A percentile compares a stretch with the other conserved stretches of the same genome.
Conservation (phyloP, 2,329 filamentous ascomycete species). For the Fusarium tanahbumbuense region DNA sequence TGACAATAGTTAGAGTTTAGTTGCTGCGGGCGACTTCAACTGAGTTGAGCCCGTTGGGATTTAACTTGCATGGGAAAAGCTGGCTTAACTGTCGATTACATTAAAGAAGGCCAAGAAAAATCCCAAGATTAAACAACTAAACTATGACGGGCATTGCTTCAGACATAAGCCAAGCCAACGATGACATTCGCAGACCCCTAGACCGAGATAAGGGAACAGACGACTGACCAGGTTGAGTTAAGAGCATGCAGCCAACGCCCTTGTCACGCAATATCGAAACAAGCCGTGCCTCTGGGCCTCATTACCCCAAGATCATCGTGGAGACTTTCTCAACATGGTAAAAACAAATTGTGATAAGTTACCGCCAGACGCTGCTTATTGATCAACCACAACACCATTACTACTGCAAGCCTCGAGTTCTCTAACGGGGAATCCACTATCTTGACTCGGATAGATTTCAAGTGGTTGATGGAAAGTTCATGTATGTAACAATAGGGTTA, state of each 20-base stretch:
- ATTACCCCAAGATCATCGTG: slow-evolving; percentile 2
- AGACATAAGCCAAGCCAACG: neutral
- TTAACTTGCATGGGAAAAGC: neutral
- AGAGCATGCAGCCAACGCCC: slow-evolving; percentile 18
- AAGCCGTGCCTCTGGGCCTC: slow-evolving; percentile 2
- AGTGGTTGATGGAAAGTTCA: slow-evolving; percentile 22
- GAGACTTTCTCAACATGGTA: slow-evolving; percentile 8
- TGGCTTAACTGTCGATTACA: neutral
- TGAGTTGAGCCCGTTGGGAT: neutral
- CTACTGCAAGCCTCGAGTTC: neutral
- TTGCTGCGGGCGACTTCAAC: neutral
- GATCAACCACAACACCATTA: neutral
- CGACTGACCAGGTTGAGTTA: slow-evolving; percentile 2
- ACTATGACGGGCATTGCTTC: neutral
- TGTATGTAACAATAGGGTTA: slow-evolving; percentile 26
- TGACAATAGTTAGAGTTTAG: neutral
- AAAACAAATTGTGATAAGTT: slow-evolving; percentile 18
- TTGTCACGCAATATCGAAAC: slow-evolving; percentile 10
- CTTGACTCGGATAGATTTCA: neutral
- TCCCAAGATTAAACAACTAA: neutral
- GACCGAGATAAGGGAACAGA: neutral
- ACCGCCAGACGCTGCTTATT: slow-evolving; percentile 19
- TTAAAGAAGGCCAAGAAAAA: neutral
- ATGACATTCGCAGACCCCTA: neutral
- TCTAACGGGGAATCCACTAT: neutral